Percentiles rank a stretch among this genome's conserved stretches.
Conservation (phyloP, 331 rosid genomes). For the Ulmus americana region DNA sequence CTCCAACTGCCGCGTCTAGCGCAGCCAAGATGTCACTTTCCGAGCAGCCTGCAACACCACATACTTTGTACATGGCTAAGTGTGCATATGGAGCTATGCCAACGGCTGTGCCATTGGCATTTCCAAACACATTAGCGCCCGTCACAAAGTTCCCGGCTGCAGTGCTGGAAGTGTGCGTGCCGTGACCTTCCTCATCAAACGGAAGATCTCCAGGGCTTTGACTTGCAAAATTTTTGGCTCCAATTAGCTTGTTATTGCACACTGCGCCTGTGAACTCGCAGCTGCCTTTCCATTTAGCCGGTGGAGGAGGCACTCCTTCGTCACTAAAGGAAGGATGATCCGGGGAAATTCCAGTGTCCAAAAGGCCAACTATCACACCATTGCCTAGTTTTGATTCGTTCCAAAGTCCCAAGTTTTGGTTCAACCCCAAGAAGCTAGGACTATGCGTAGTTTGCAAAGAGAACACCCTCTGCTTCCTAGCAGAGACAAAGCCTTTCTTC, state of each 20-base stretch:
- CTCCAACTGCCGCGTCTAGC: conserved; percentile 34
- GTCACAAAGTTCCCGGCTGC: conserved; percentile 47
- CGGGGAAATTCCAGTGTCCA: conserved; percentile 55
- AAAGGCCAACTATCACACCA: conserved; percentile 61
- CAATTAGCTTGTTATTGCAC: conserved; percentile 53
- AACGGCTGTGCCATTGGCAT: conserved; percentile 53
- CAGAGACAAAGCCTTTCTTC: conserved; percentile 45
- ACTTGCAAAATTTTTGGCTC: conserved; percentile 20
- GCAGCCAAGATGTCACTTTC: conserved; percentile 46
- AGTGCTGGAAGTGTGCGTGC: conserved; percentile 71
- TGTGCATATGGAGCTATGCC: conserved; percentile 76
- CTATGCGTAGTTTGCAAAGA: conserved; percentile 59
- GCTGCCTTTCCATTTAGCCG: conserved; percentile 57
- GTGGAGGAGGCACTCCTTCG: conserved; percentile 36
- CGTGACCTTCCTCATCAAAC: conserved; percentile 51
- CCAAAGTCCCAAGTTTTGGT: conserved; percentile 45
- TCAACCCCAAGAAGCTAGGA: conserved; percentile 61
- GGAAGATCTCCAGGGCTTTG: conserved; percentile 20
- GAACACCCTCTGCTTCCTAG: conserved; percentile 29
- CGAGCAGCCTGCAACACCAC: conserved; percentile 16
- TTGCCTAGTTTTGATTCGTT: conserved; percentile 38
- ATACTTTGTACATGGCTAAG: conserved; percentile 59
- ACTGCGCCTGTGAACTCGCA: conserved; percentile 43
- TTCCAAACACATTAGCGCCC: conserved; percentile 39
- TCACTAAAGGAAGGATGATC: conserved; percentile 55